phyloP scores from a whole-genome alignment of 2,329 filamentous ascomycete genomes.

The Colletotrichum higginsianum region DNA sequence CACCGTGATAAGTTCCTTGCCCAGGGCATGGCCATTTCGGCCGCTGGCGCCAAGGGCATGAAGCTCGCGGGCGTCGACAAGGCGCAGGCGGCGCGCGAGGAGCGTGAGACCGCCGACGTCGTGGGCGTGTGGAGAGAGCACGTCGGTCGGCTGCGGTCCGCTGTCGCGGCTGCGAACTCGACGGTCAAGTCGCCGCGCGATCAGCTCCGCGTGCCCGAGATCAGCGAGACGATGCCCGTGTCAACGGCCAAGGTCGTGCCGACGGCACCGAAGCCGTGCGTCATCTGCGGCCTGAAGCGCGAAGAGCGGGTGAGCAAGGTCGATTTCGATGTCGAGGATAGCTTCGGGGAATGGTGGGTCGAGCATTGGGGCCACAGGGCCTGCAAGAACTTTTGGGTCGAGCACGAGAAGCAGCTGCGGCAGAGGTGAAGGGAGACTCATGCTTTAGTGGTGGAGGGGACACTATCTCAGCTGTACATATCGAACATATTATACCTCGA shows the following conservation, averaged over 20 bases:
- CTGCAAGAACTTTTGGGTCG: conserved; percentile 89
- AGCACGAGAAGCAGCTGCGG: conserved; percentile 79
- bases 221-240: conserved; percentile 78
- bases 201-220: conserved; percentile 75
- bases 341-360: conserved; percentile 97
- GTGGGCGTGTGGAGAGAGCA: conserved; percentile 82
- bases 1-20: conserved; percentile 88
- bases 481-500: conserved; percentile 32
- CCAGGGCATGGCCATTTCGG: conserved; percentile 90
- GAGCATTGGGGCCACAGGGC: conserved; percentile 88
- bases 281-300: conserved; percentile 88
- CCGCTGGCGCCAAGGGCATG: conserved; percentile 85
- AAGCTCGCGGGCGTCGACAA: conserved; percentile 91
- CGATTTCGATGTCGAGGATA: conserved; percentile 85
- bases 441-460: neutral
- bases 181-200: conserved; percentile 50
- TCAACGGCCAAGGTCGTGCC: conserved; percentile 80
- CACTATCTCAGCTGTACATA: conserved; percentile 11
- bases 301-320: conserved; percentile 86
- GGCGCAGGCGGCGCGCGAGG: conserved; percentile 84
- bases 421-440: conserved; percentile 67
- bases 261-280: conserved; percentile 81
- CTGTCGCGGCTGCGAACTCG: conserved; percentile 76
- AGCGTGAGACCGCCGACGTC: conserved; percentile 86
- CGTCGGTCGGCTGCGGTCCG: conserved; percentile 80